Conservation (phyloP, 345 rosid species). For the Geranium rotundifolium region DNA sequence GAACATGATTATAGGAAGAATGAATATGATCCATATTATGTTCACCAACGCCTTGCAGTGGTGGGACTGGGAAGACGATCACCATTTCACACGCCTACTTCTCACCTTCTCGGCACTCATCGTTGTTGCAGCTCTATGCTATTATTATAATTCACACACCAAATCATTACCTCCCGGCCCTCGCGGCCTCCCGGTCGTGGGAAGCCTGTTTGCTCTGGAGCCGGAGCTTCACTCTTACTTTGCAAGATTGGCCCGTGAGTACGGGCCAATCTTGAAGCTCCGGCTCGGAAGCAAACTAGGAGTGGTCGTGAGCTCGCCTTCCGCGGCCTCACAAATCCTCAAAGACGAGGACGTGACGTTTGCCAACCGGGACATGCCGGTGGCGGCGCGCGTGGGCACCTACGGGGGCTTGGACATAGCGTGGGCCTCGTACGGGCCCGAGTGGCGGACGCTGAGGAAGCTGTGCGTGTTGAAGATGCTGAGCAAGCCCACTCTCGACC, state of each 20-base stretch:
- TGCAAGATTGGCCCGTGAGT: slow-evolving; percentile 18
- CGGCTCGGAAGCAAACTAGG: slow-evolving; percentile 29
- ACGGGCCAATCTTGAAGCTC: slow-evolving; percentile 42
- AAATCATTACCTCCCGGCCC: slow-evolving; percentile 34
- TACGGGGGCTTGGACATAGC: slow-evolving; percentile 35
- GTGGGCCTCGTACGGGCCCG: slow-evolving; percentile 38
- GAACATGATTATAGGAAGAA: no score
- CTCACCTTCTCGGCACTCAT: no score
- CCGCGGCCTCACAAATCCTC: slow-evolving; percentile 30
- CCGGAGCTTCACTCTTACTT: slow-evolving; percentile 53
- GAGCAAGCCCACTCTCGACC: slow-evolving; percentile 35
- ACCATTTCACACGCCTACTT: no score
- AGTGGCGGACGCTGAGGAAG: slow-evolving; percentile 43
- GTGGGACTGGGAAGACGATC: no score
- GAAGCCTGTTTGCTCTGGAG: no score
- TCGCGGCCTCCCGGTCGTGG: slow-evolving; percentile 33
- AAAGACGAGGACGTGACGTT: slow-evolving; percentile 37
- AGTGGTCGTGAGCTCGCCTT: slow-evolving; percentile 32
- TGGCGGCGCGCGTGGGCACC: slow-evolving; percentile 10
- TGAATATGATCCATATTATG: no score
- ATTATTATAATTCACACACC: no score
- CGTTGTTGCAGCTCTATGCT: not conserved
- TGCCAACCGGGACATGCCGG: slow-evolving; percentile 36
- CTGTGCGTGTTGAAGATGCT: slow-evolving; percentile 38
- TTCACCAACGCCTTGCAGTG: no score